These are phyloP conservation scores for Emergomyces pasteurianus DNA, from an alignment of 2,329 filamentous ascomycete genomes.

Conservation along the genomic window DNA sequence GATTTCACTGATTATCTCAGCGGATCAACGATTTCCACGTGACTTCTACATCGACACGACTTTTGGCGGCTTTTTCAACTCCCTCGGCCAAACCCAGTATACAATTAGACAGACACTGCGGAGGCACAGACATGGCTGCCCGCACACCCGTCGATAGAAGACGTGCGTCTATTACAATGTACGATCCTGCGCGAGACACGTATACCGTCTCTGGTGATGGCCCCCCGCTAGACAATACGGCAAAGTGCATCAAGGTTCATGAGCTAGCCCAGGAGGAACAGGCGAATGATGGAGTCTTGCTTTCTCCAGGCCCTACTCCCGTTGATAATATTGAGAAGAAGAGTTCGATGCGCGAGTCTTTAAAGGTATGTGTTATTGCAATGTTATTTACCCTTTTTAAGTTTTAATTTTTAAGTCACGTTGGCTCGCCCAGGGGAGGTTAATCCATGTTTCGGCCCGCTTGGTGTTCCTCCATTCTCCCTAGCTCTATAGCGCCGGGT, in stretches of 20 bases:
- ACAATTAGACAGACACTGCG: neutral
- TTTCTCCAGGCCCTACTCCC: neutral
- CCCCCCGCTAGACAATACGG: slow-evolving; percentile 12
- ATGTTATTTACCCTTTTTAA: too few species aligned
- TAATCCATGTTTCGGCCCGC: neutral
- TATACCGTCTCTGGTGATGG: slow-evolving; percentile 18
- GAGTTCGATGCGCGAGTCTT: neutral
- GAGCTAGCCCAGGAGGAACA: slow-evolving; percentile 4
- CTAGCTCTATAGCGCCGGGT: neutral
- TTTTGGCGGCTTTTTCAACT: neutral
- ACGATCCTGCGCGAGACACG: slow-evolving; percentile 24
- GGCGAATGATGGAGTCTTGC: neutral
- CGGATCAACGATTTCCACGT: neutral
- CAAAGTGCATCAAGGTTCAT: slow-evolving; percentile 9
- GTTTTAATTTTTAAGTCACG: neutral
- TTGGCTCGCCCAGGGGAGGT: neutral
- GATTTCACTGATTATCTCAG: neutral
- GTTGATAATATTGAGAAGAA: neutral
- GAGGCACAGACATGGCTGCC: neutral
- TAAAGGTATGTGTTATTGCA: neutral
- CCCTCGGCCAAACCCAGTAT: neutral
- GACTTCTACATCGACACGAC: neutral
- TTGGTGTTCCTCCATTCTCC: neutral
- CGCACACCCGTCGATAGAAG: slow-evolving; percentile 1
- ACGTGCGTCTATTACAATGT: slow-evolving; percentile 15